Conservation (phyloP, 805 yeast species). For the Pichia phayaonensis region DNA sequence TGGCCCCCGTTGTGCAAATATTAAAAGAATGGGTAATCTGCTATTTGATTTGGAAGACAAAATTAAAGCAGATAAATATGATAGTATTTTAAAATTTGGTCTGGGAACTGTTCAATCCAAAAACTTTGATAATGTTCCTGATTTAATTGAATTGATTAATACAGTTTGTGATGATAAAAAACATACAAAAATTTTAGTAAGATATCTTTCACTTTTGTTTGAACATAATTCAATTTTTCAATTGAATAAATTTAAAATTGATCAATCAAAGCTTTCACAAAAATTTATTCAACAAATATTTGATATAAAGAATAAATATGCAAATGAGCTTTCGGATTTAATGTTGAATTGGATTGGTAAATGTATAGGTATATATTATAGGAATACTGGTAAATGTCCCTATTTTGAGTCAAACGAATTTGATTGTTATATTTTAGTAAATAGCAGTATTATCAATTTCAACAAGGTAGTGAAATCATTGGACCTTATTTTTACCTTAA, state of each 20-base stretch:
- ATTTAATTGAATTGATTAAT: conserved; percentile 1
- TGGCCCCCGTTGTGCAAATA: not conserved
- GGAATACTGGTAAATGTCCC: conserved; percentile 20
- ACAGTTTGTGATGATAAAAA: not conserved
- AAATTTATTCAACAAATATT: conserved; percentile 16
- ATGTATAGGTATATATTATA: conserved; percentile 25
- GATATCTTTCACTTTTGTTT: conserved; percentile 2
- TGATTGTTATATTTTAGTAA: conserved; percentile 9
- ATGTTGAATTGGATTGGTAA: conserved; percentile 28
- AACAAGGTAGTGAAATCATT: conserved; percentile 17
- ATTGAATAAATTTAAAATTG: not conserved
- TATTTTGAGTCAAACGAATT: conserved; percentile 15
- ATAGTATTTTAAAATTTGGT: not conserved
- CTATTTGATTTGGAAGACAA: not conserved
- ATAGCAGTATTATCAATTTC: conserved; percentile 13
- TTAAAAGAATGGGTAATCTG: not conserved
- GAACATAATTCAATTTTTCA: not conserved
- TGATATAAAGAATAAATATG: conserved; percentile 12
- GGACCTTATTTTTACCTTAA: conserved; percentile 23
- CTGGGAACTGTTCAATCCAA: not conserved
- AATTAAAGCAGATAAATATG: not conserved
- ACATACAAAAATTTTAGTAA: not conserved
- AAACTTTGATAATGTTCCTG: not conserved
- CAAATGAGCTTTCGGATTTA: conserved; percentile 3
- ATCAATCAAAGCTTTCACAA: not conserved